Conservation (phyloP, 2,329 filamentous ascomycete species). For the Penicillium sp. region DNA sequence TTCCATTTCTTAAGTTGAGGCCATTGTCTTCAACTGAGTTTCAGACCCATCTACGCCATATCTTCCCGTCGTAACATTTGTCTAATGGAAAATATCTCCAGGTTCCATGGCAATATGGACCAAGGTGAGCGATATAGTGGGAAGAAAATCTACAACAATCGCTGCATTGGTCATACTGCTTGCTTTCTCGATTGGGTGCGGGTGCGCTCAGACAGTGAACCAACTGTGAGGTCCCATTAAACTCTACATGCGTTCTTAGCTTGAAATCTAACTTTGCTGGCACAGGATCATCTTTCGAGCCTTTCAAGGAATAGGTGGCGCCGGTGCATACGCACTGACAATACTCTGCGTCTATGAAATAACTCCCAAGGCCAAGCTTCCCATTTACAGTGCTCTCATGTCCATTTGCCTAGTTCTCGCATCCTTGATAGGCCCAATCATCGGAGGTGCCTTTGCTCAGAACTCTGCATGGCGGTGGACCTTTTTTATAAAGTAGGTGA, state of each 20-base stretch:
- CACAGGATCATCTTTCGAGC: slow-evolving; percentile 34
- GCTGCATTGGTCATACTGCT: slow-evolving; percentile 30
- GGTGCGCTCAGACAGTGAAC: slow-evolving; percentile 29
- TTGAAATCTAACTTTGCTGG: background rate
- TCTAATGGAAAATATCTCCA: background rate
- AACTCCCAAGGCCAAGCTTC: slow-evolving; percentile 25
- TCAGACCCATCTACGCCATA: background rate
- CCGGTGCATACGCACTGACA: slow-evolving; percentile 32
- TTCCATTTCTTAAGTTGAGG: background rate
- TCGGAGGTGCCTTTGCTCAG: slow-evolving; percentile 28
- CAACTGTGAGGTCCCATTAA: slow-evolving; percentile 26
- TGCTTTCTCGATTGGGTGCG: slow-evolving; percentile 35
- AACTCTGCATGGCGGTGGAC: slow-evolving; percentile 30
- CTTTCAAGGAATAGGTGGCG: slow-evolving; percentile 36
- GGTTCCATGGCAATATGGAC: slow-evolving; percentile 35
- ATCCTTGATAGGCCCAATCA: slow-evolving; percentile 26
- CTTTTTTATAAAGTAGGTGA: slow-evolving; percentile 28
- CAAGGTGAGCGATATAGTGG: slow-evolving; percentile 36
- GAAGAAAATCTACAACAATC: slow-evolving; percentile 28
- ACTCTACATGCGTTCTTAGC: background rate
- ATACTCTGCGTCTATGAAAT: slow-evolving; percentile 34
- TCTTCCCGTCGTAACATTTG: background rate
- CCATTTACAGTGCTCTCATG: slow-evolving; percentile 25
- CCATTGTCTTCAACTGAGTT: background rate
- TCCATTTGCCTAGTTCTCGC: slow-evolving; percentile 24